Base-by-base conservation (phyloP, 1,284 basidiomycete species). In the Ceratobasidium sp. region DNA sequence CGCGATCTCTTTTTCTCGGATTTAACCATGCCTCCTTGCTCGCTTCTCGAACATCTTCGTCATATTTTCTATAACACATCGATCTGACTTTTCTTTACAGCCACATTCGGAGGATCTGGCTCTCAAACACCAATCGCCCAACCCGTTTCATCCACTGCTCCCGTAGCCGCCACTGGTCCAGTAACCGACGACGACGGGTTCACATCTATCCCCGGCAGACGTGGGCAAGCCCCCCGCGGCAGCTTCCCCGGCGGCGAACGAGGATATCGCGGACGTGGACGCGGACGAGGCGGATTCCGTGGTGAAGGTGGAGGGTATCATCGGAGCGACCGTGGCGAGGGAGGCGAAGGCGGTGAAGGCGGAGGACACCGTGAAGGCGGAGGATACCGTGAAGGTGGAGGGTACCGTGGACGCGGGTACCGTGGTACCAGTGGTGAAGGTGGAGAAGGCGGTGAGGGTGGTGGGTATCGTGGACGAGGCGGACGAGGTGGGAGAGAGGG, bases 251-350 rank as follows among this genome's bases (percentile, higher is more conserved):
- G 79, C 78, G 79, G 80, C 74, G 74, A 81, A 79, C 80, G 79
- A 54, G 79, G 81, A 78, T 82, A 79, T 74, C 79, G 80, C 53
- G 66, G 81, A 77, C 63, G 66, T 27, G 66, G 66, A 7, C 37
- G 66, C 7, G 66, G 66, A 5, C 51, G 54, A 22, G 80, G 81
- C 71, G 80, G 79, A 59, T 80, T 79, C 74, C 75, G 78, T 48
- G 75, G 81, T 58, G 73, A 69, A 31, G 62, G 76, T 51, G 81
- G 81, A 66, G 80, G 80, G 13, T 79, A n/a, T n/a, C n/a, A 77
- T 66, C 65, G 79, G 48, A 79, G 80, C 75, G 75, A 71, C 74
- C 73, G 69, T 31, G 74, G 64, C 49, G 63, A 63, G 48, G 58
- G 76, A 46, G 59, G 77, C 29, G 65, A 56, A 27, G 51, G 65